These are phyloP conservation scores for Physcomitrellopsis africana DNA, from an alignment of 225 moss, liverwort and hornwort species.

Conservation along the genomic window DNA sequence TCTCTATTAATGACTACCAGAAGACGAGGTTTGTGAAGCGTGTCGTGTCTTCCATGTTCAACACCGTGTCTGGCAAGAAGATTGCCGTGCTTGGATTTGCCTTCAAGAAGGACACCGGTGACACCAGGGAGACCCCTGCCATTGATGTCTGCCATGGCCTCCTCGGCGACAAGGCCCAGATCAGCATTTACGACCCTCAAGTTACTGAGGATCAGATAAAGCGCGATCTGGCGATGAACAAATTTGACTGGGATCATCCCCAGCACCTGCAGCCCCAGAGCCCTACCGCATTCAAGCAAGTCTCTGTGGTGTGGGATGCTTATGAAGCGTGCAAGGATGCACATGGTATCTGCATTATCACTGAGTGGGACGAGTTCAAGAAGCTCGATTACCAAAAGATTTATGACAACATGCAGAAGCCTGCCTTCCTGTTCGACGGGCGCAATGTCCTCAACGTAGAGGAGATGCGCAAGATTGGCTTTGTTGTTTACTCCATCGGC, in stretches of 20 bases:
- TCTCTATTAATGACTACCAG: slow-evolving; percentile 93
- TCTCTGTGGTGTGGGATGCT: slow-evolving; percentile 75
- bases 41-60: slow-evolving; percentile 96
- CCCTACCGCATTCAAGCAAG: slow-evolving; percentile 65
- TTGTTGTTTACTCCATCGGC: slow-evolving; percentile 84
- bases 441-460: slow-evolving; percentile 72
- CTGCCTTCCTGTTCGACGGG: slow-evolving; percentile 89
- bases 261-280: slow-evolving; percentile 84
- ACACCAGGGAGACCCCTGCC: slow-evolving; percentile 85
- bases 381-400: slow-evolving; percentile 85
- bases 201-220: slow-evolving; percentile 95
- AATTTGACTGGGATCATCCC: slow-evolving; percentile 97
- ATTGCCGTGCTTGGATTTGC: slow-evolving; percentile 85
- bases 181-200: slow-evolving; percentile 85
- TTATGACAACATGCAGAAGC: slow-evolving; percentile 91
- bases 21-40: slow-evolving; percentile 90
- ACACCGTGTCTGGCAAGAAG: slow-evolving; percentile 91
- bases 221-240: slow-evolving; percentile 87
- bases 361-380: slow-evolving; percentile 99
- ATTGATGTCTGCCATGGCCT: slow-evolving; percentile 91
- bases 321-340: slow-evolving; percentile 88
- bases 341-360: slow-evolving; percentile 82
- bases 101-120: slow-evolving; percentile 91
- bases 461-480: slow-evolving; percentile 81
- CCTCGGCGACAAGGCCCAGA: slow-evolving; percentile 75